Percentiles rank a stretch among this genome's conserved stretches.
Evolutionary conservation across 805 yeast species (phyloP).

Genomic region (Cephaloascus fragrans): DNA sequence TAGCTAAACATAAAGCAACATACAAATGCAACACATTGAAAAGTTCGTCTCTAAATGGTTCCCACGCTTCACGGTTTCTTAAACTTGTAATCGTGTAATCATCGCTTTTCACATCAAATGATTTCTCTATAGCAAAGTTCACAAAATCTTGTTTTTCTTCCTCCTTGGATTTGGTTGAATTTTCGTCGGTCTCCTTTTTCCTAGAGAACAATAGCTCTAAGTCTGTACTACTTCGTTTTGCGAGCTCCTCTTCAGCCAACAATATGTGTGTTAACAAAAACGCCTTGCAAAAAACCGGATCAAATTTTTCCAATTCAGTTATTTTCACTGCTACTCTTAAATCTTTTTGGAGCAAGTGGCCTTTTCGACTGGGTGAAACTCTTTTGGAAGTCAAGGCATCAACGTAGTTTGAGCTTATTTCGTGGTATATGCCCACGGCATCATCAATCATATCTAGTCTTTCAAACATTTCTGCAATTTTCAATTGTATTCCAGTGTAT

Average conservation of each 20-base stretch:
- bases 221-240: conserved; percentile 6
- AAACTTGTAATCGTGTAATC: conserved; percentile 5
- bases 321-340: conserved; percentile 60
- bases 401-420: conserved; percentile 50
- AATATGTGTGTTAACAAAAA: conserved; percentile 52
- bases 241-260: conserved; percentile 58
- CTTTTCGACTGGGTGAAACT: conserved; percentile 29
- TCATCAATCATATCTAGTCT: conserved; percentile 49
- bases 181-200: conserved; percentile 18
- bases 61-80: conserved; percentile 48
- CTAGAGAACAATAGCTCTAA: conserved; percentile 5
- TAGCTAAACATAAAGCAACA: conserved; percentile 58
- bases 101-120: background rate
- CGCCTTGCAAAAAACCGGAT: conserved; percentile 43
- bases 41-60: conserved; percentile 67
- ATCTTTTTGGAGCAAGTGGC: conserved; percentile 60
- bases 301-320: conserved; percentile 41
- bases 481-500: conserved; percentile 84
- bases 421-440: conserved; percentile 60
- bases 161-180: background rate
- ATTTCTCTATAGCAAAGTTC: background rate
- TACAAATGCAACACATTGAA: conserved; percentile 70
- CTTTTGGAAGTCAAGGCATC: conserved; percentile 37
- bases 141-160: background rate
- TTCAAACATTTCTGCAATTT: conserved; percentile 82